Percentiles rank a stretch among this genome's conserved stretches.
Evolutionary conservation across 768 basidiomycete genomes (phyloP).

Genomic region (Suillus plorans): DNA sequence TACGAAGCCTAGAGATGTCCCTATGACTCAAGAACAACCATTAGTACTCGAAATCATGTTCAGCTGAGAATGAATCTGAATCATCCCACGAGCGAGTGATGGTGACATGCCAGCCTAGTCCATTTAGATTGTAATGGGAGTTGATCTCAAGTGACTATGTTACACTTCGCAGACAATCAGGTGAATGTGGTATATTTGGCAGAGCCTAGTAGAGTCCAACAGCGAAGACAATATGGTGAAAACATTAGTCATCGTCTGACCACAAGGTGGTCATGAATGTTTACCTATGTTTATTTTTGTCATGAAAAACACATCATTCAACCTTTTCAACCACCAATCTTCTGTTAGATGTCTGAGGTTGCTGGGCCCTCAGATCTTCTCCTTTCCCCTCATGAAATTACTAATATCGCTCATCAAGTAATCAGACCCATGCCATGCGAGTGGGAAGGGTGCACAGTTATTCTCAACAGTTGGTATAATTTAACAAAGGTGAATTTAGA

Average conservation of each 20-base stretch:
- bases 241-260: background rate
- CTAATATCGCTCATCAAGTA: conserved; percentile 21
- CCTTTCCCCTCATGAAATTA: conserved; percentile 22
- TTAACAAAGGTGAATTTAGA: conserved; percentile 28
- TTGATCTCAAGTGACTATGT: background rate
- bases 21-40: background rate
- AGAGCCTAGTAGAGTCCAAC: background rate
- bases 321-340: background rate
- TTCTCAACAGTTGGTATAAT: conserved; percentile 29
- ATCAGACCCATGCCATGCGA: conserved; percentile 29
- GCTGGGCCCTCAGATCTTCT: conserved; percentile 7
- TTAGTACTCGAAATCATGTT: background rate
- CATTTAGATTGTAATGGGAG: background rate
- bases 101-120: background rate
- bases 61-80: background rate
- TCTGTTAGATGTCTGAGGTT: background rate
- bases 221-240: background rate
- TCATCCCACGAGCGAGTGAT: background rate
- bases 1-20: background rate
- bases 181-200: background rate
- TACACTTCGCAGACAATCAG: background rate
- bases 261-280: background rate
- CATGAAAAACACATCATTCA: background rate
- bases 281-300: background rate
- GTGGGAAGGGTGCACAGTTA: conserved; percentile 26